Conservation (phyloP, 2,329 filamentous ascomycete species). For the Cercospora berteroae region DNA sequence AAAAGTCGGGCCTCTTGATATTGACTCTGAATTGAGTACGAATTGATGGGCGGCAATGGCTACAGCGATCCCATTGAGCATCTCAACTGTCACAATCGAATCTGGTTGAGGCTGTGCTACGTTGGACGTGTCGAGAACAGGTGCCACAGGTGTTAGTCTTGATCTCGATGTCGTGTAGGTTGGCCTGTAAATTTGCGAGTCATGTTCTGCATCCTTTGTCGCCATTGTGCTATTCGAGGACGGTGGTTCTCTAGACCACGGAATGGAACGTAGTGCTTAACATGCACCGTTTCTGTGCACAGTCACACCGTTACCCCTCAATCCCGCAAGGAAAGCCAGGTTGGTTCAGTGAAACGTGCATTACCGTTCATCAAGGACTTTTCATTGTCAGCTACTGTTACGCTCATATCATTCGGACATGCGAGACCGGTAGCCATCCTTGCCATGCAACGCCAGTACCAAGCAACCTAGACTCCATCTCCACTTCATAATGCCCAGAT, state of each 20-base stretch:
- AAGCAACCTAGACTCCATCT: neutral
- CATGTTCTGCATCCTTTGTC: neutral
- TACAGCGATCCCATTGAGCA: no score
- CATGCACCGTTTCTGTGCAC: neutral
- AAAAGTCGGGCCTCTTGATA: no score
- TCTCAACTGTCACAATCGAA: neutral
- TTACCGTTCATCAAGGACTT: neutral
- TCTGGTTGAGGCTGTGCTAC: neutral
- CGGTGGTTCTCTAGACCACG: neutral
- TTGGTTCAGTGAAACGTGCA: neutral
- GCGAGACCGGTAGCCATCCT: neutral
- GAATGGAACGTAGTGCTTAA: neutral
- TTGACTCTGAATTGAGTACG: no score
- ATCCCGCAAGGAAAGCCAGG: neutral
- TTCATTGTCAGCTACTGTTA: conserved; percentile 1
- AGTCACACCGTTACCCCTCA: neutral
- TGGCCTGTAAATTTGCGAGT: neutral
- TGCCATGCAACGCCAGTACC: neutral
- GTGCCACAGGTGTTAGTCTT: neutral
- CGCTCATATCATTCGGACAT: neutral
- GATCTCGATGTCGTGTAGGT: neutral
- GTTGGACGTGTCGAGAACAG: neutral
- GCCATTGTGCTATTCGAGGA: neutral
- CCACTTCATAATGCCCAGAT: neutral
- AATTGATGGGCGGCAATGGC: no score